Base-by-base conservation (phyloP, 192 early-diverging fungal genomes). In the Backusella macrospora region DNA sequence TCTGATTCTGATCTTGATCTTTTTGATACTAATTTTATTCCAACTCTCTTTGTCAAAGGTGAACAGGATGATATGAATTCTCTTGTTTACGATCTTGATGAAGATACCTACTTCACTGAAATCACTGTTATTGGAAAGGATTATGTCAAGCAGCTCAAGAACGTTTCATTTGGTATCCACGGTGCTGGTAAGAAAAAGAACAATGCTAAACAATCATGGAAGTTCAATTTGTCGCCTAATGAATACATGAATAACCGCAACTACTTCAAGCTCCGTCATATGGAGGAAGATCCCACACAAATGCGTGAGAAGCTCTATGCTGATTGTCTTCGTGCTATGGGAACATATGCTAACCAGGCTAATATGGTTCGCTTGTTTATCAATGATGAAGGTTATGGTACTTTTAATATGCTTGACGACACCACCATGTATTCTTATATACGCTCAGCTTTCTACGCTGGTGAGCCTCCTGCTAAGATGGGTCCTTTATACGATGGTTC, bases 251-350 rank as follows among this genome's bases (percentile, higher is more conserved):
- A 78, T 66, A 65, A 68, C 14, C 81, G 84, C 10, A 74, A 67
- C 65, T 83, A 66, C 39, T 81, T 85, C 76, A 85, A 85, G 70
- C 52, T 83, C 62, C 81, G 84, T 43, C 82, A 85, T 42, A 80
- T 81, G 77, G 84, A 85, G 62, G 79, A 81, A 67, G 84, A 85
- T 45, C 84, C 84, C 23, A 85, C 84, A n/a, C 84, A 85, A 64
- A 82, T 85, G 29, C 81, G 84, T 52, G 84, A 85, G 43, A 85
- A 85, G 65, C 69, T 85, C 13, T 85, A 83, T 62, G 84, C 84
- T 47, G 84, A 85, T 74, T 71, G 79, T 49, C 47, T 74, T 16
- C 78, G 76, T 66, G 79, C 84, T 44, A 75, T 85, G 70, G 81
- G 81, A 9, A 77, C 73, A n/a, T 81, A 80, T 59, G 78, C 73